phyloP scores from a whole-genome alignment of 176 grass and related monocot species.

The Zizania latifolia region DNA sequence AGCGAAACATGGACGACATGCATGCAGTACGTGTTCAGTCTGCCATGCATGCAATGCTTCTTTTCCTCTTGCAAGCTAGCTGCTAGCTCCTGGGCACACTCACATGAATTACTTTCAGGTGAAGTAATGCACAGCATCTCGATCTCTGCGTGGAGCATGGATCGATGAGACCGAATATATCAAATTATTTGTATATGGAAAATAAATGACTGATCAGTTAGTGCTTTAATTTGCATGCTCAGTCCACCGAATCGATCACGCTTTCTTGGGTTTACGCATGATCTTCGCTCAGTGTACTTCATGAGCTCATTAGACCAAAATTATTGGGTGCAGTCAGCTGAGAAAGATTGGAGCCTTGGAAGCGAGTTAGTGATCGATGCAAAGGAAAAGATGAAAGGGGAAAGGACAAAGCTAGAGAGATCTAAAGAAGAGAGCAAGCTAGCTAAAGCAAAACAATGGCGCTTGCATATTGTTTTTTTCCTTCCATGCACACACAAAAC shows the following conservation, averaged over 20 bases:
- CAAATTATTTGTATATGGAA: constrained; percentile 6
- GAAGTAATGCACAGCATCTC: constrained; percentile 10
- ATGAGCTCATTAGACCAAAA: constrained; percentile 19
- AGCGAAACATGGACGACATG: not conserved
- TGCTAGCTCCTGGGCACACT: constrained; percentile 14
- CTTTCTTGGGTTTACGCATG: not conserved
- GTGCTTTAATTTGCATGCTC: not conserved
- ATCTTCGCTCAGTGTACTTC: constrained; percentile 31
- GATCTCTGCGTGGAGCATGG: not conserved
- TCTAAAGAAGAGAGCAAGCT: constrained; percentile 17
- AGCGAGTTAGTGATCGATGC: not conserved
- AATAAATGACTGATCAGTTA: constrained; percentile 13
- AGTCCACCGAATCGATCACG: not conserved
- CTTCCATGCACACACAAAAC: not conserved
- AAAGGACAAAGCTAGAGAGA: constrained; percentile 3
- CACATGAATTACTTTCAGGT: constrained; percentile 30
- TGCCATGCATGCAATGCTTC: constrained; percentile 4
- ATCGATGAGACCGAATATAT: not conserved
- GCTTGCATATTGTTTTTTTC: not conserved
- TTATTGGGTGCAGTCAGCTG: constrained; percentile 23
- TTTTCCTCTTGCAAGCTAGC: constrained; percentile 23
- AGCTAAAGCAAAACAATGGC: constrained; percentile 27
- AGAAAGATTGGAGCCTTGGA: not conserved
- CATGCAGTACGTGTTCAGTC: not conserved
- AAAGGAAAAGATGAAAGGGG: constrained; percentile 24